phyloP scores from a whole-genome alignment of 2,329 filamentous ascomycete genomes.

The Aureobasidium sp. region DNA sequence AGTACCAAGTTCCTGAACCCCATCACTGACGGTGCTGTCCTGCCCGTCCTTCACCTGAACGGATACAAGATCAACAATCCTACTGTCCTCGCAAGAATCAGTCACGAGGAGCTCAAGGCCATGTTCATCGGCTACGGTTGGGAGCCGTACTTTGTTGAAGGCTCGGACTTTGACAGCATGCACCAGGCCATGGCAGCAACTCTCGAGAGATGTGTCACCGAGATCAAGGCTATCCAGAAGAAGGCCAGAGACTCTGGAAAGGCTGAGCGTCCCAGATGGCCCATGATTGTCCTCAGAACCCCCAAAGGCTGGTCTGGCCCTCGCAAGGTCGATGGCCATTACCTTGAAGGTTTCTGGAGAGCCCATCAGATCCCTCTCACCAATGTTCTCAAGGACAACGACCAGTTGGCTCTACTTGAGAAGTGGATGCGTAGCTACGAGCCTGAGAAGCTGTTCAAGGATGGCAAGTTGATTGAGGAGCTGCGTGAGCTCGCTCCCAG shows the following conservation, averaged over 20 bases:
- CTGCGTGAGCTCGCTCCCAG: slow-evolving; percentile 58
- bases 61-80: slow-evolving; percentile 84
- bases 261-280: slow-evolving; percentile 65
- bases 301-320: slow-evolving; percentile 78
- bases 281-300: slow-evolving; percentile 69
- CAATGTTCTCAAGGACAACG: slow-evolving; percentile 57
- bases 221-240: slow-evolving; percentile 64
- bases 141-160: slow-evolving; percentile 74
- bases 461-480: slow-evolving; percentile 57
- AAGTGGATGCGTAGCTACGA: slow-evolving; percentile 72
- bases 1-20: slow-evolving; percentile 78
- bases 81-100: slow-evolving; percentile 65
- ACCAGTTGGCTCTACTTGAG: slow-evolving; percentile 61
- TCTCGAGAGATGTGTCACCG: slow-evolving; percentile 62
- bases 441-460: slow-evolving; percentile 62
- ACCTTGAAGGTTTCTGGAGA: slow-evolving; percentile 70
- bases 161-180: slow-evolving; percentile 65
- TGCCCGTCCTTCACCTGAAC: slow-evolving; percentile 72
- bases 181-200: slow-evolving; percentile 77
- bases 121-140: slow-evolving; percentile 71
- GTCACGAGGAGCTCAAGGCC: slow-evolving; percentile 62
- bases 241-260: slow-evolving; percentile 63
- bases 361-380: slow-evolving; percentile 72
- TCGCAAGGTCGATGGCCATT: slow-evolving; percentile 62
- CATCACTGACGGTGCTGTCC: slow-evolving; percentile 67